Base-by-base conservation (phyloP, 2,329 filamentous ascomycete species). In the Nectriaceae sp. region DNA sequence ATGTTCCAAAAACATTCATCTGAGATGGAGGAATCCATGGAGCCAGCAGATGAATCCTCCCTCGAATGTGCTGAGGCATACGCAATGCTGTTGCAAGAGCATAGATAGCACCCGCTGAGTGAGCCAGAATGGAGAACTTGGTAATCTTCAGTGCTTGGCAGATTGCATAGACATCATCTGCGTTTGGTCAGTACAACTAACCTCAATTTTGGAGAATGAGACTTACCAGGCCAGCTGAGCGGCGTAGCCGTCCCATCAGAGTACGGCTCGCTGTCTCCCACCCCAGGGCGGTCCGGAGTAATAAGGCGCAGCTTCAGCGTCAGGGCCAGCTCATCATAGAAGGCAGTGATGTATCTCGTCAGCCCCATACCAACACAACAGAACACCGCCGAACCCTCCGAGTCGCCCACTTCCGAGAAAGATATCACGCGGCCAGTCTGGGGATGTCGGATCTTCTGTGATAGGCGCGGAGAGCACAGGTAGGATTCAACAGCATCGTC, bases 331-430 rank as follows among this genome's bases (percentile, higher is more conserved):
- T 99, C 94, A 66, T 99, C 94, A 65, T 97, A 99, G 66, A 99
- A 99, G 0, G 92, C 91, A 52, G 90, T 97, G 50, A 99, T 89
- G 66, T 94, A 99, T 69, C 94, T 83, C 11, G 94, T 99, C 61
- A 99, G 71, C 0, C 94, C 94, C 94, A 99, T 99, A 18, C 94
- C 94, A 3, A 99, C 91, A 63, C 94, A 99, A 66, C 94, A 95
- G 59, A 99, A 92, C 2, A 99, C 90, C 3, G 91, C 93, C 57
- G 88, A 93, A 2, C 94, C 94, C 37, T 93, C 84, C 0, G 92
- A 85, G 66, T 97, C 92, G 13, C 94, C 94, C 3, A 99, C 94
- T 68, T 99, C 94, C 0, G 93, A 97, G 64, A 97, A 99, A 1
- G 91, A 95, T 57, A 99, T 97, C 3, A 88, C 78, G 15, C 94